Percentiles rank a stretch among this genome's conserved stretches.
phyloP scores from a whole-genome alignment of 345 rosid genomes.

The Bruguiera gymnorhiza region DNA sequence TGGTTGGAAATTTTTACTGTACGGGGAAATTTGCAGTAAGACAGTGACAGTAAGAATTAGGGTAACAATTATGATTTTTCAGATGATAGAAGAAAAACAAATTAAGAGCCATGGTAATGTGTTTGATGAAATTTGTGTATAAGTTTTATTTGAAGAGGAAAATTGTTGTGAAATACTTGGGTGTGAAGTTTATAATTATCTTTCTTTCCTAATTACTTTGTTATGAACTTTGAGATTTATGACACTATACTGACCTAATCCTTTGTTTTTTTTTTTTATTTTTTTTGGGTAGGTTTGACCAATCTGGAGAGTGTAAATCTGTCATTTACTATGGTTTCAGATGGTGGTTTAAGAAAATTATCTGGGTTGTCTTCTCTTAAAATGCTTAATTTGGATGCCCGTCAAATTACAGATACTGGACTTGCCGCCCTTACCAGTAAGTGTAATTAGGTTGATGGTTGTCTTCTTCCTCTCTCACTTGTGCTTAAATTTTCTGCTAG shows the following conservation, averaged over 20 bases:
- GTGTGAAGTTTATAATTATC: neutral
- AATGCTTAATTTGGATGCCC: conserved; percentile 75
- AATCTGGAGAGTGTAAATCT: conserved; percentile 77
- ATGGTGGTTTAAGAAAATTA: conserved; percentile 60
- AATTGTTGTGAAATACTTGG: neutral
- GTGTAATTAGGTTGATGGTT: conserved; percentile 7
- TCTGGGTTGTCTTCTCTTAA: conserved; percentile 75
- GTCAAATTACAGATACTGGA: conserved; percentile 78
- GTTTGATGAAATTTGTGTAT: neutral
- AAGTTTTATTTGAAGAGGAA: neutral
- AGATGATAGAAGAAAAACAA: too few species aligned
- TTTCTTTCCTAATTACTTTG: neutral
- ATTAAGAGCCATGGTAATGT: too few species aligned
- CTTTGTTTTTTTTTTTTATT: neutral
- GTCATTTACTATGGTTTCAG: conserved; percentile 73
- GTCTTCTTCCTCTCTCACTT: too few species aligned
- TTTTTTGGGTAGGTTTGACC: conserved; percentile 46
- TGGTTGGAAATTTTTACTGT: too few species aligned
- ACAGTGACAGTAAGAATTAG: too few species aligned
- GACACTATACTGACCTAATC: neutral
- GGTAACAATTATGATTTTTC: too few species aligned
- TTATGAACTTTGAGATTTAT: neutral
- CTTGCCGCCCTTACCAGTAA: conserved; percentile 79
- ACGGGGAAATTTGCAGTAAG: too few species aligned
- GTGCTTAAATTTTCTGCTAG: too few species aligned